Conservation (phyloP, 768 basidiomycete genomes). For the Boletellus sp. region DNA sequence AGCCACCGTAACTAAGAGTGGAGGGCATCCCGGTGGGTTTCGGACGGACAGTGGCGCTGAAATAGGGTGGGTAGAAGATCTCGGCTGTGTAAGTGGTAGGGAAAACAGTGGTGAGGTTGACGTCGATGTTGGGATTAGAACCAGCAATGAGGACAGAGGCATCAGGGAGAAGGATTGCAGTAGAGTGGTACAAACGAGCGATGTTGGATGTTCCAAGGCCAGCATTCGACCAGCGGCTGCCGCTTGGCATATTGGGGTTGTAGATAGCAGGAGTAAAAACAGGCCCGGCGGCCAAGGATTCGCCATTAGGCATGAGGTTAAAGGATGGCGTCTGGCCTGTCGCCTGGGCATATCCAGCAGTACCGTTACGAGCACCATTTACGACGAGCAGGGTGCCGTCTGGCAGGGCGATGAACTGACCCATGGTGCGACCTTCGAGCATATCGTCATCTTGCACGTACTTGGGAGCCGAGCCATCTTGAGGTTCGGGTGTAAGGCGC, state of each 20-base stretch:
- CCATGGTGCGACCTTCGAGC: constrained; percentile 81
- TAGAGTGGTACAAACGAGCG: constrained; percentile 88
- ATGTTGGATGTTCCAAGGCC: constrained; percentile 63
- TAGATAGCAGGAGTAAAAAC: constrained; percentile 77
- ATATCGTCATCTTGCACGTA: constrained; percentile 76
- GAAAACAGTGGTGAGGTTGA: constrained; percentile 59
- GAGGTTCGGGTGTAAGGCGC: constrained; percentile 82
- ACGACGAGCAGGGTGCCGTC: constrained; percentile 72
- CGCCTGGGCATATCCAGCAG: constrained; percentile 76
- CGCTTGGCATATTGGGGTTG: constrained; percentile 68
- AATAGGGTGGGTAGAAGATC: constrained; percentile 92
- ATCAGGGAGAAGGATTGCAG: constrained; percentile 83
- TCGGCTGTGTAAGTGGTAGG: constrained; percentile 82
- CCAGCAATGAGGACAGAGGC: constrained; percentile 86
- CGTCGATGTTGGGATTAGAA: constrained; percentile 91
- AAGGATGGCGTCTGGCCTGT: constrained; percentile 43
- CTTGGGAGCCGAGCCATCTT: constrained; percentile 54
- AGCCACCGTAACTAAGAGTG: constrained; percentile 79
- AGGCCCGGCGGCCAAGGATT: constrained; percentile 78
- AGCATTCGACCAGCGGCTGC: constrained; percentile 69
- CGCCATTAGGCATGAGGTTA: constrained; percentile 62
- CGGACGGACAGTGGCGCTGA: constrained; percentile 65
- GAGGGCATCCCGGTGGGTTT: constrained; percentile 66
- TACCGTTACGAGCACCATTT: constrained; percentile 83
- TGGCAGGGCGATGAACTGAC: constrained; percentile 84